These are phyloP conservation scores for Melaleuca alternifolia DNA, from an alignment of 345 rosid genomes.

Conservation along the genomic window DNA sequence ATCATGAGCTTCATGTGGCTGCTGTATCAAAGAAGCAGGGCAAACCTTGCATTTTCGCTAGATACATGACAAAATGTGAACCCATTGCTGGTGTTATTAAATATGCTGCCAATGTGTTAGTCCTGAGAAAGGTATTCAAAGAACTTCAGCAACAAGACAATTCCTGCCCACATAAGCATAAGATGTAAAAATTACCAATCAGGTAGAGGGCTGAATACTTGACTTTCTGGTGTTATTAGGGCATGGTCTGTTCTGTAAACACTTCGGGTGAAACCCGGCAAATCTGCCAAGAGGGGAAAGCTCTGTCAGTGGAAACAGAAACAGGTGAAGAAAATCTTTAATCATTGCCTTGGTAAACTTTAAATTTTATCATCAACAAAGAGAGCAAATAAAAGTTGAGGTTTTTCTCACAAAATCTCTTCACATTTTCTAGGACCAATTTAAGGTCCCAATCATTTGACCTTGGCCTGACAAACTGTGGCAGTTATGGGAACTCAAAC, in stretches of 20 bases:
- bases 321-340: background rate
- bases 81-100: conserved; percentile 84
- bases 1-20: background rate
- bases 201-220: conserved; percentile 79
- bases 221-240: conserved; percentile 85
- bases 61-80: conserved; percentile 86
- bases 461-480: background rate
- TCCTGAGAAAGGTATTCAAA: conserved; percentile 39
- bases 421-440: background rate
- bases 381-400: background rate
- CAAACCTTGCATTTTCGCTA: conserved; percentile 85
- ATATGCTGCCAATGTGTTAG: conserved; percentile 69
- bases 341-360: background rate
- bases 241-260: conserved; percentile 77
- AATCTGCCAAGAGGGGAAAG: conserved; percentile 37
- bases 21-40: background rate
- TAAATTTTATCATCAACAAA: background rate
- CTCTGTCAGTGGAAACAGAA: background rate
- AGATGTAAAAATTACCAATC: conserved; percentile 39
- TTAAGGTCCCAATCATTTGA: background rate
- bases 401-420: background rate
- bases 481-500: background rate
- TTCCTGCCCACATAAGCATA: background rate
- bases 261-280: conserved; percentile 90
- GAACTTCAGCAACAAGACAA: conserved; percentile 6